Percentiles rank a stretch among this genome's conserved stretches.
These are phyloP conservation scores for Eutrema heterophyllum DNA, from an alignment of 345 rosid genomes.

Conservation along the genomic window DNA sequence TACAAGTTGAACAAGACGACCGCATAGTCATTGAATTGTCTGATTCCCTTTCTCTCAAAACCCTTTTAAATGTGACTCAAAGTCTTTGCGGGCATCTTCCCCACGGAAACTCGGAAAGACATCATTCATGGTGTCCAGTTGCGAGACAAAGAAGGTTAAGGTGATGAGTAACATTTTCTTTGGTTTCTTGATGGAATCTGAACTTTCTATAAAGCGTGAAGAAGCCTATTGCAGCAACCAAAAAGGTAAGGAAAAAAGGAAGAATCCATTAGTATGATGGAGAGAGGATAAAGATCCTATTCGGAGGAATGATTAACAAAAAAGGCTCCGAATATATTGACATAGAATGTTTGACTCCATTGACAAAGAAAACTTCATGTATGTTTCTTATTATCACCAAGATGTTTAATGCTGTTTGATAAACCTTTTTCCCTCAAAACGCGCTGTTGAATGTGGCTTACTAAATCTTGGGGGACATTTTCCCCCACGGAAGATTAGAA, in stretches of 20 bases:
- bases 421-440: no score
- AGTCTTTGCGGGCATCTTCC: background rate
- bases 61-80: conserved; percentile 2
- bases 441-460: no score
- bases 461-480: no score
- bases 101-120: background rate
- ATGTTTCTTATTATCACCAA: no score
- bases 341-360: no score
- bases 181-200: no score
- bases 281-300: no score
- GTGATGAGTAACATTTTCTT: background rate
- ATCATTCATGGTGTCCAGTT: background rate
- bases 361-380: no score
- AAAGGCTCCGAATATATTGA: no score
- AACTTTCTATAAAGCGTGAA: background rate
- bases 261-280: background rate
- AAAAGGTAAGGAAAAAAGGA: background rate
- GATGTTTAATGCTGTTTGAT: no score
- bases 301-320: no score
- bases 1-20: background rate
- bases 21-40: background rate
- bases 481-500: no score
- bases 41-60: conserved; percentile 2
- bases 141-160: background rate
- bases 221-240: background rate